Percentiles rank a stretch among this genome's conserved stretches.
Evolutionary conservation across 1,139 yeast genomes (phyloP).

Genomic region (Zygosaccharomyces sapae): DNA sequence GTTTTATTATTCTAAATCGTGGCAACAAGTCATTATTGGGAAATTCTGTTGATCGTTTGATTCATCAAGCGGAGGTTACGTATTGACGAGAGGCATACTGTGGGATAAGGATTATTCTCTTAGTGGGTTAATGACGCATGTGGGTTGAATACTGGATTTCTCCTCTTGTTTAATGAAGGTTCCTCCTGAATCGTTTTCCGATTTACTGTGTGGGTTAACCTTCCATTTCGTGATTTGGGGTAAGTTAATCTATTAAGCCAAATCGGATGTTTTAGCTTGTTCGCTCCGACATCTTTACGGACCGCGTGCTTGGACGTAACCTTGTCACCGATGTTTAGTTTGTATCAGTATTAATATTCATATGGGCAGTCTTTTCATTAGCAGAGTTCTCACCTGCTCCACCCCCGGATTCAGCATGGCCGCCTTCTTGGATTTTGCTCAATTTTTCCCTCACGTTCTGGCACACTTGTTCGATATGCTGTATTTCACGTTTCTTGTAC

Average conservation of each 20-base stretch:
- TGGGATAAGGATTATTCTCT: too few relatives aligned
- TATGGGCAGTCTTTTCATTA: too few relatives aligned
- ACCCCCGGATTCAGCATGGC: too few relatives aligned
- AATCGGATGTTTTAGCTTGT: too few relatives aligned
- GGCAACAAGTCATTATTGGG: neutral
- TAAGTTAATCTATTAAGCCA: too few relatives aligned
- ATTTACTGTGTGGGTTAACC: too few relatives aligned
- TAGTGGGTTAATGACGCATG: neutral
- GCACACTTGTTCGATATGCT: slow-evolving; percentile 46
- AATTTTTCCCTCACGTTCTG: slow-evolving; percentile 45
- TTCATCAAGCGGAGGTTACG: neutral
- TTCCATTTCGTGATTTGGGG: too few relatives aligned
- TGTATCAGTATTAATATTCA: too few relatives aligned
- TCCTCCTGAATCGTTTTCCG: neutral
- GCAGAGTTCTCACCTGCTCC: too few relatives aligned
- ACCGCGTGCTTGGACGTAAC: too few relatives aligned
- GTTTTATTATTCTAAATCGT: neutral
- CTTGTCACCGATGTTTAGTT: too few relatives aligned
- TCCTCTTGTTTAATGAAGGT: neutral
- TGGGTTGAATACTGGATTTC: neutral
- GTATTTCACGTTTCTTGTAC: slow-evolving; percentile 50
- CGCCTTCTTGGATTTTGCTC: slow-evolving; percentile 24
- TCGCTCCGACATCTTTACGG: too few relatives aligned
- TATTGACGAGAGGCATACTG: neutral
- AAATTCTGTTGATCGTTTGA: neutral